Base-by-base conservation (phyloP, 495 filamentous ascomycete genomes). In the Aspergillus hancockii region DNA sequence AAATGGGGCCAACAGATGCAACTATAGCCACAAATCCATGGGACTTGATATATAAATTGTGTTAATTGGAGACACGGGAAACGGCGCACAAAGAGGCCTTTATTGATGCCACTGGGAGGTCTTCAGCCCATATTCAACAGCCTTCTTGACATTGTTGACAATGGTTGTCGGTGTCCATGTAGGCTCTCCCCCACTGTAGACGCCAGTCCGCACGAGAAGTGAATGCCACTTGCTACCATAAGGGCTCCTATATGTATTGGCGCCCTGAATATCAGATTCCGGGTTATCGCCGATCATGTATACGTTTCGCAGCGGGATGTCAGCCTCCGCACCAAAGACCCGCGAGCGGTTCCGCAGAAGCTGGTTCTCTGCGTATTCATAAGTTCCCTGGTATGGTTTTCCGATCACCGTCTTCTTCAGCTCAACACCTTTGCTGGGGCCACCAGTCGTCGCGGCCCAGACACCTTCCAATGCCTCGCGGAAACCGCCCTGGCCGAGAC, bases 271-370 rank as follows among this genome's bases (percentile, higher is more conserved):
- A 72, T 99, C 94, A 30, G 86, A 90, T 67, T 90, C 90, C 0
- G 94, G 93, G 63, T 98, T 99, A 64, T 99, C 94, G 0, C 94
- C 94, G n/a, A 99, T 81, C 93, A 98, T 97, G 66, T 95, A 98
- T 6, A 99, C 90, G 14, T 78, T 82, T 64, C 75, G 71, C 58
- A 96, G 67, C 16, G 74, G 75, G 8, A 66, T 67, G 0, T 77
- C 57, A 16, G 74, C 61, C 36, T 70, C 61, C 16, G 65, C 67
- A 16, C 68, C 67, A 57, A 79, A 71, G 4, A 82, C 60, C 31
- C 81, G 63, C 16, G 74, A 62, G 14, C 91, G 81, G 61, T 92
- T 86, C 32, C 72, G 73, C 52, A 78, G 68, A 28, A 99, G 71
- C 57, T 88, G 80, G 21, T 79, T 72, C 75, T 97, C 93, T 0